Conservation (phyloP, 305 asterid species). For the Ilex paraguariensis region DNA sequence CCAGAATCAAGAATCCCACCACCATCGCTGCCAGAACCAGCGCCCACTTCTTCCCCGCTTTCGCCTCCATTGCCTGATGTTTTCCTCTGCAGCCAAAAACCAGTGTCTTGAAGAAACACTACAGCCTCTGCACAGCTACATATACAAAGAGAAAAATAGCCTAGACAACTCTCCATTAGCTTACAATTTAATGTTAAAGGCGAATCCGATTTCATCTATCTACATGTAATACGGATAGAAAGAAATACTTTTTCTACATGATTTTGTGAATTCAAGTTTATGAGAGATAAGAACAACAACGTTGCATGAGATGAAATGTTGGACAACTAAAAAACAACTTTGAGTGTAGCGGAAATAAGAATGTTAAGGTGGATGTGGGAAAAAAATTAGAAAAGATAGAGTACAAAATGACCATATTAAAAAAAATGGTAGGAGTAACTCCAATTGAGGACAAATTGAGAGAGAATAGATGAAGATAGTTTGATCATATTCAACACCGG, state of each 20-base stretch:
- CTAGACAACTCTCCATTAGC: too few species aligned
- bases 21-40: conserved; percentile 10
- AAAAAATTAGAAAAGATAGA: too few species aligned
- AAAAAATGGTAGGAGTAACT: too few species aligned
- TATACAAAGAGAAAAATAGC: background rate
- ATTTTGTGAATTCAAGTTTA: conserved; percentile 1
- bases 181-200: background rate
- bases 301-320: too few species aligned
- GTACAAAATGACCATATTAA: too few species aligned
- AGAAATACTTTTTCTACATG: background rate
- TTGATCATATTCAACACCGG: too few species aligned
- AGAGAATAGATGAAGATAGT: too few species aligned
- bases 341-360: too few species aligned
- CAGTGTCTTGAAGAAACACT: background rate
- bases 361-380: too few species aligned
- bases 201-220: background rate
- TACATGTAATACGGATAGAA: too few species aligned
- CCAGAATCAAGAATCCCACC: conserved; percentile 14
- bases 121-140: background rate
- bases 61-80: conserved; percentile 6
- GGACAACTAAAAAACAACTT: too few species aligned
- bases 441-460: too few species aligned
- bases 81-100: background rate
- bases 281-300: background rate
- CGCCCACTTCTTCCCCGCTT: conserved; percentile 10